phyloP scores from a whole-genome alignment of 257 asterid species.

The Marsdenia floribunda region DNA sequence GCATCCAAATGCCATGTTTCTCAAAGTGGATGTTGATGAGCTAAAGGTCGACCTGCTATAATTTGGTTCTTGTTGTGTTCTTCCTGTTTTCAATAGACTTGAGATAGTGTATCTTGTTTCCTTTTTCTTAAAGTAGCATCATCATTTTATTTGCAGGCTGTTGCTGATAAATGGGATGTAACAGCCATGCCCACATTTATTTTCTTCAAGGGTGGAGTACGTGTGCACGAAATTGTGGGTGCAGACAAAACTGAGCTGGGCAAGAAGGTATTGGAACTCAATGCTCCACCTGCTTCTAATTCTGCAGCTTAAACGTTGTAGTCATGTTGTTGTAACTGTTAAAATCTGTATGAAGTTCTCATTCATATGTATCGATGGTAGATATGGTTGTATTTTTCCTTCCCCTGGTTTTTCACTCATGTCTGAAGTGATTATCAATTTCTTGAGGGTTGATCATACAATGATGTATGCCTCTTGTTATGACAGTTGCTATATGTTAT shows the following conservation, averaged over 20 bases:
- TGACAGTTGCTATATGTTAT: background rate
- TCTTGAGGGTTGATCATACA: background rate
- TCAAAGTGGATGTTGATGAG: constrained; percentile 93
- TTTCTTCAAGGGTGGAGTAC: constrained; percentile 59
- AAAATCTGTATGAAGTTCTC: background rate
- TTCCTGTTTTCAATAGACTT: background rate
- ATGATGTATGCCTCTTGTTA: background rate
- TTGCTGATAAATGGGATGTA: constrained; percentile 42
- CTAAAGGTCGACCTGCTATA: constrained; percentile 38
- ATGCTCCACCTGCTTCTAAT: constrained; percentile 25
- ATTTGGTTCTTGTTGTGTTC: background rate
- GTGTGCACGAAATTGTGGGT: constrained; percentile 58
- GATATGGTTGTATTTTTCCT: constrained; percentile 2
- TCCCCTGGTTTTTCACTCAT: constrained; percentile 6
- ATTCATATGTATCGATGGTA: background rate
- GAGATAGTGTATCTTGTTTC: background rate
- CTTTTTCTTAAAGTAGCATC: background rate
- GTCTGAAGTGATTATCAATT: background rate
- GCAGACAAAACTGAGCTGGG: constrained; percentile 54
- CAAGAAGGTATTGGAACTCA: constrained; percentile 22
- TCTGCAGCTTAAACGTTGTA: background rate
- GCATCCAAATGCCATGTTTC: constrained; percentile 44
- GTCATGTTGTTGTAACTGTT: background rate
- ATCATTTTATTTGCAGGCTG: constrained; percentile 26
- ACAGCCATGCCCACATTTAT: constrained; percentile 87